Conservation (phyloP, 1,139 yeast species). For the Waltiozyma sp. region DNA sequence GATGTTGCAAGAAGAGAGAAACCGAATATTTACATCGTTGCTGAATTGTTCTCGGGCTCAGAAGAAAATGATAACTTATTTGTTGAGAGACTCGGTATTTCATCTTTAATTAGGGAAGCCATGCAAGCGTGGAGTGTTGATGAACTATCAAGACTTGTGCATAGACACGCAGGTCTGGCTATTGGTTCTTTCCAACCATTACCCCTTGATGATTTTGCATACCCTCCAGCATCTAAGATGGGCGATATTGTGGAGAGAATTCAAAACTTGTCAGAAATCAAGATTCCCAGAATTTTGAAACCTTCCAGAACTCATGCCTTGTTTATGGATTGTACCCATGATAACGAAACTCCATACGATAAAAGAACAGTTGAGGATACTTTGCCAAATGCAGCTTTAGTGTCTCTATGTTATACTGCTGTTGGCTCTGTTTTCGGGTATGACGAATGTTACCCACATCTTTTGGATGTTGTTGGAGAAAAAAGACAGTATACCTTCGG, state of each 20-base stretch:
- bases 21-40: constrained; percentile 84
- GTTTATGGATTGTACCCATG: constrained; percentile 97
- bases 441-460: constrained; percentile 81
- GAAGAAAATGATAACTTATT: constrained; percentile 83
- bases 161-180: constrained; percentile 90
- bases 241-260: constrained; percentile 19
- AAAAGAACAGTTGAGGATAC: constrained; percentile 92
- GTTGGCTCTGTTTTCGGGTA: constrained; percentile 92
- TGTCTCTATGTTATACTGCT: constrained; percentile 86
- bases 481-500: constrained; percentile 49
- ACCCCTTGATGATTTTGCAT: constrained; percentile 62
- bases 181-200: constrained; percentile 81
- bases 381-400: constrained; percentile 87
- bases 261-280: constrained; percentile 40
- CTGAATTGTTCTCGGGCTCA: constrained; percentile 88
- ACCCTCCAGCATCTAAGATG: constrained; percentile 34
- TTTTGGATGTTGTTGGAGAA: constrained; percentile 78
- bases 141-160: constrained; percentile 79
- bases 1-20: constrained; percentile 82
- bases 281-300: constrained; percentile 53
- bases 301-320: constrained; percentile 79
- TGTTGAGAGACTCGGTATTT: constrained; percentile 83
- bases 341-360: constrained; percentile 80
- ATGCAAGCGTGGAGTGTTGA: constrained; percentile 92
- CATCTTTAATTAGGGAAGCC: constrained; percentile 86